Base-by-base conservation (phyloP, 352 stramenopile genomes). In the Phytophthora syringae region DNA sequence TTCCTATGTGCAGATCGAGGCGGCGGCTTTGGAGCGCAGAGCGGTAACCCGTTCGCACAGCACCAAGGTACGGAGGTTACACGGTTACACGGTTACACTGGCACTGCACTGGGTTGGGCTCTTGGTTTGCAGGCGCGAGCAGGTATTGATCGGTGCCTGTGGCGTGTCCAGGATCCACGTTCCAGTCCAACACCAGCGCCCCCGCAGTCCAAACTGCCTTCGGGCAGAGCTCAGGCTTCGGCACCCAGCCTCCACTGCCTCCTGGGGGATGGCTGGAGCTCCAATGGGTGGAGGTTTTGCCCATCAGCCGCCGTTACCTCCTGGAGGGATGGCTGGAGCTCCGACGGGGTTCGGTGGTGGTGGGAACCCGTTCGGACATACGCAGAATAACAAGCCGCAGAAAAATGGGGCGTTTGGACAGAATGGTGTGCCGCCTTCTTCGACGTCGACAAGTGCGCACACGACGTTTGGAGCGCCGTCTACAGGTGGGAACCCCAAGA, bases 111-210 rank as follows among this genome's bases (percentile, higher is more conserved):
- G 0, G 15, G 54, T 43, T 30, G 30, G 32, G 49, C 51, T 59
- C 24, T 60, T 18, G 34, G 40, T 47, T n/a, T 50, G 7, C 18
- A 36, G 28, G 16, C 37, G 43, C 56, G 18, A 52, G 20, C 51
- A 54, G 51, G 47, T 79, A 79, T 76, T 79, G 66, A 79, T 79
- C 44, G 59, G 28, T 75, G 58, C 49, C 56, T 48, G 52, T 79
- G 27, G 61, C 60, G 39, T 79, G 44, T 76, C 54, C 70, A 79
- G 70, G 70, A 56, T 55, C 64, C 6, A 34, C 55, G 7, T 85
- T 85, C 40, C 70, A 79, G 51, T 20, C 56, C n/a, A 49, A 40
- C 34, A 37, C 24, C 12, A 66, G 45, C 34, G 42, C 25, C 21
- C 24, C 58, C 37, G 40, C 47, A 0, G 36, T 57, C 7, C 53